These are phyloP conservation scores for Podospora bellae-mahoneyi DNA, from an alignment of 495 filamentous ascomycete species.

Conservation along the genomic window DNA sequence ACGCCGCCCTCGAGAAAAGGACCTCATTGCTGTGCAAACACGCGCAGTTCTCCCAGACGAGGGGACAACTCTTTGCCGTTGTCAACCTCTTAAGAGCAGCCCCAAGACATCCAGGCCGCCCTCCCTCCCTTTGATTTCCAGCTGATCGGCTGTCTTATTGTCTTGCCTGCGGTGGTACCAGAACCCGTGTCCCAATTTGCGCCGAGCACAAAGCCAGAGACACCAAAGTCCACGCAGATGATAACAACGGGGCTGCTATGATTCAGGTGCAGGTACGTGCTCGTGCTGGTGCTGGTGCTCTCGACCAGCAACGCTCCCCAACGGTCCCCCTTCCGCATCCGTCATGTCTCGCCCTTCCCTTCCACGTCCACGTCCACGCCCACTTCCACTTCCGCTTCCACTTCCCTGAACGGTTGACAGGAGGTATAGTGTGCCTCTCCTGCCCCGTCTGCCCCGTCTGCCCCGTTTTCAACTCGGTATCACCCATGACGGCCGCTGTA, in stretches of 20 bases:
- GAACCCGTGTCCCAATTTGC: slow-evolving; percentile 1
- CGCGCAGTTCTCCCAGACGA: background rate
- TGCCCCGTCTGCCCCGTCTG: background rate
- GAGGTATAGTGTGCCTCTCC: background rate
- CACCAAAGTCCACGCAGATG: slow-evolving; percentile 6
- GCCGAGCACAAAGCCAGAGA: slow-evolving; percentile 15
- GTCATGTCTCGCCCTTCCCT: slow-evolving; percentile 14
- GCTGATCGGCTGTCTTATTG: background rate
- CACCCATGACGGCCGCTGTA: background rate
- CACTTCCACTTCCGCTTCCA: slow-evolving; percentile 7
- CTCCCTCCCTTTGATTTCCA: no score
- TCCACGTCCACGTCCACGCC: slow-evolving; percentile 7
- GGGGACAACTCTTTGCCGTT: background rate
- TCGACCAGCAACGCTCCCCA: background rate
- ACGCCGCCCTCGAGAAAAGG: background rate
- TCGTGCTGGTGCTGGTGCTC: background rate
- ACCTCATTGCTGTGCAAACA: background rate
- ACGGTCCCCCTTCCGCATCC: slow-evolving; percentile 17
- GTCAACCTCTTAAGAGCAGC: background rate
- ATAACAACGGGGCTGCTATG: slow-evolving; percentile 31
- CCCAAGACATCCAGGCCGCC: slow-evolving; percentile 1
- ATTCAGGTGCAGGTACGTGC: slow-evolving; percentile 36
- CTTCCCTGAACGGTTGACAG: background rate
- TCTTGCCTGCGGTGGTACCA: background rate
- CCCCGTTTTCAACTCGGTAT: background rate